Conservation (phyloP, 495 filamentous ascomycete genomes). For the Aspergillus baeticus region DNA sequence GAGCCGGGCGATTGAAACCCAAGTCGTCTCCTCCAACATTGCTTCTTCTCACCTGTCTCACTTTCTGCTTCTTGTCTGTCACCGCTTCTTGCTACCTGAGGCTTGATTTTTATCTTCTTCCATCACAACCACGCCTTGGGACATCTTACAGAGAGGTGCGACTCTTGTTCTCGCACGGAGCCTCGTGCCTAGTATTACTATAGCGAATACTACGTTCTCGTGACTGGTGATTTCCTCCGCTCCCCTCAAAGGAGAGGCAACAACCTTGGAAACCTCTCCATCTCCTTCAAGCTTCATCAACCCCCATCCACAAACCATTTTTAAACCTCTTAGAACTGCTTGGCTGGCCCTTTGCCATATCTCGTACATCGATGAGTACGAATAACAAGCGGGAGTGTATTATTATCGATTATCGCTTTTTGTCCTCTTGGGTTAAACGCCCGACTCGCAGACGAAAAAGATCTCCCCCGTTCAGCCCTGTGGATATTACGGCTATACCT, state of each 20-base stretch:
- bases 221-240: constrained; percentile 3
- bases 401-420: constrained; percentile 42
- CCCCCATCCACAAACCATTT: not conserved
- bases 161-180: not conserved
- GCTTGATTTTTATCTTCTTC: not conserved
- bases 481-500: constrained; percentile 3
- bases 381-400: constrained; percentile 41
- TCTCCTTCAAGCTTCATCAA: not conserved
- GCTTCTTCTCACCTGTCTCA: constrained; percentile 2
- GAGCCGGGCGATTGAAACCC: too few relatives aligned
- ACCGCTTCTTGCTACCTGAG: not conserved
- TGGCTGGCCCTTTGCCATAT: constrained; percentile 19
- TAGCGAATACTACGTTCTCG: constrained; percentile 1
- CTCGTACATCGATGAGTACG: constrained; percentile 44
- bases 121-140: not conserved
- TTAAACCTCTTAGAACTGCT: not conserved
- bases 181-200: not conserved
- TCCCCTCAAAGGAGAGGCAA: not conserved
- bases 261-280: not conserved
- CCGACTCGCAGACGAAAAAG: constrained; percentile 33
- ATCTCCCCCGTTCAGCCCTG: constrained; percentile 19
- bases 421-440: constrained; percentile 40
- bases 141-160: not conserved
- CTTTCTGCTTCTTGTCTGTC: not conserved
- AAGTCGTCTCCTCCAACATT: not conserved